Conservation (phyloP, 768 basidiomycete species). For the Tricholoma terreum region DNA sequence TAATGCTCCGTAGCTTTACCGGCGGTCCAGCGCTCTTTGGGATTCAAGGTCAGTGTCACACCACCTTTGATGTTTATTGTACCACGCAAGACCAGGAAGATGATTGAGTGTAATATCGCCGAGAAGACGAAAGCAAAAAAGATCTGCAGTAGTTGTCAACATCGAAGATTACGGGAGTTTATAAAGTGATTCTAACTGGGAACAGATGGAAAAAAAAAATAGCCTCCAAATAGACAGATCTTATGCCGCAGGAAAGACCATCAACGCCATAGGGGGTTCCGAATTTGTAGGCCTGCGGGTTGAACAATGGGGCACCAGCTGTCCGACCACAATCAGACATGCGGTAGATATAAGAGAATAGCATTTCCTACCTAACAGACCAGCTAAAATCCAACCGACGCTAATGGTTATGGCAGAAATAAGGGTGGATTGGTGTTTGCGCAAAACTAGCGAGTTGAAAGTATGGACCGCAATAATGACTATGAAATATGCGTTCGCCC, state of each 20-base stretch:
- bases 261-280: slow-evolving; percentile 51
- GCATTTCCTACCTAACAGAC: slow-evolving; percentile 43
- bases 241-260: slow-evolving; percentile 52
- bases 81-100: slow-evolving; percentile 62
- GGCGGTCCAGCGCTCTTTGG: slow-evolving; percentile 41
- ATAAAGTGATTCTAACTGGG: slow-evolving; percentile 49
- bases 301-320: slow-evolving; percentile 38
- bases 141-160: slow-evolving; percentile 37
- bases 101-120: slow-evolving; percentile 53
- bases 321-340: not conserved
- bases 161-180: not conserved
- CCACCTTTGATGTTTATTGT: slow-evolving; percentile 49
- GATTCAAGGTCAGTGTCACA: slow-evolving; percentile 48
- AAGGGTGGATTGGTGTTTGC: slow-evolving; percentile 47
- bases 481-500: slow-evolving; percentile 62
- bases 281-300: slow-evolving; percentile 11
- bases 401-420: slow-evolving; percentile 40
- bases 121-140: slow-evolving; percentile 56
- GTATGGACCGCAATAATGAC: slow-evolving; percentile 63
- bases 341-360: not conserved
- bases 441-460: slow-evolving; percentile 62
- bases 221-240: slow-evolving; percentile 35
- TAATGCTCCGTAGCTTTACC: slow-evolving; percentile 43
- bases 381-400: slow-evolving; percentile 54
- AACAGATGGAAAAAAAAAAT: slow-evolving; percentile 56